A percentile compares a stretch with the other conserved stretches of the same genome.
Evolutionary conservation across 2,329 filamentous ascomycete genomes (phyloP).

Genomic region (Fusarium tricinctum): DNA sequence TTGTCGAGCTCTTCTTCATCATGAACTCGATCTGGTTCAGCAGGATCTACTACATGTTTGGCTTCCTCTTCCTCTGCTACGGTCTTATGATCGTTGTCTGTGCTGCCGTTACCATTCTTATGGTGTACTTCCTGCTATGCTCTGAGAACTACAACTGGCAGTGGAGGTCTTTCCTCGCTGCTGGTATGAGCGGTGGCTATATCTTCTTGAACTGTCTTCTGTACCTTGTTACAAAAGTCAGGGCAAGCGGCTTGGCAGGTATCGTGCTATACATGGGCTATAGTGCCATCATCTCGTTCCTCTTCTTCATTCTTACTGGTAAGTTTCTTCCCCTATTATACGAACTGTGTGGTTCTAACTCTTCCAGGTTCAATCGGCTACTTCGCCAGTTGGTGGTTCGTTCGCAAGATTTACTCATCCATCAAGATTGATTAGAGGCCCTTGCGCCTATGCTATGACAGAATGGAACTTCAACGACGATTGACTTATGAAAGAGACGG

Average conservation of each 20-base stretch:
- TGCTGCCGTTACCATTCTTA: conserved; percentile 89
- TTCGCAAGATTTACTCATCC: conserved; percentile 93
- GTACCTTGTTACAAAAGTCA: conserved; percentile 91
- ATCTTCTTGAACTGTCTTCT: conserved; percentile 92
- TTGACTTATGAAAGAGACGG: conserved; percentile 42
- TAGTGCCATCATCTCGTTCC: conserved; percentile 86
- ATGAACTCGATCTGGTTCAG: conserved; percentile 99
- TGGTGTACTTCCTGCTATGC: conserved; percentile 97
- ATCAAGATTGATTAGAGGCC: conserved; percentile 90
- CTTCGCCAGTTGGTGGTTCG: conserved; percentile 94
- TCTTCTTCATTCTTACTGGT: conserved; percentile 97
- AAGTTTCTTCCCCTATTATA: conserved; percentile 56
- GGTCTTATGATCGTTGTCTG: conserved; percentile 97
- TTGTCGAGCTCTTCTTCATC: conserved; percentile 99
- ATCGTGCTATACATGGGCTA: conserved; percentile 95
- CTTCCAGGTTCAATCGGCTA: conserved; percentile 89
- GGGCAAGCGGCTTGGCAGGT: conserved; percentile 85
- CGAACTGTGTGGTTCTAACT: conserved; percentile 32
- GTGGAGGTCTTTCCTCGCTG: conserved; percentile 93
- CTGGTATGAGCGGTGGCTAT: conserved; percentile 90
- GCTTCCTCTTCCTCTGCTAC: conserved; percentile 98
- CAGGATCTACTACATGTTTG: conserved; percentile 99
- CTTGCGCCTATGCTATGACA: conserved; percentile 7
- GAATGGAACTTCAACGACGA: conserved; percentile 26
- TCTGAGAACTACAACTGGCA: conserved; percentile 99